A percentile compares a stretch with the other conserved stretches of the same genome.
phyloP scores from a whole-genome alignment of 2,329 filamentous ascomycete genomes.

The Diaporthe ilicicola region DNA sequence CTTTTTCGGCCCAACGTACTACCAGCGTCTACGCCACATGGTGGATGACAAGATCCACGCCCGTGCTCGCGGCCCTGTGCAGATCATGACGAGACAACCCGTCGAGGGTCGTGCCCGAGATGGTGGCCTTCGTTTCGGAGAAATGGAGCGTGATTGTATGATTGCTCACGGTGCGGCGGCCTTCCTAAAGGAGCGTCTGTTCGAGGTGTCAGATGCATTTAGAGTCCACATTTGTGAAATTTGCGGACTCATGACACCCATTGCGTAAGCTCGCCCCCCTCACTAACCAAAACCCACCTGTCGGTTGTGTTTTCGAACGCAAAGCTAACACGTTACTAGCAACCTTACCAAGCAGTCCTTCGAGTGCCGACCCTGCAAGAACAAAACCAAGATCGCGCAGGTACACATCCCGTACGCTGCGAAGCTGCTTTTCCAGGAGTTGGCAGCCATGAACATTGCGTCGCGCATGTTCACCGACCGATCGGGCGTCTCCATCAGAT shows the following conservation, averaged over 20 bases:
- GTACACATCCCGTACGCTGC: slow-evolving; percentile 98
- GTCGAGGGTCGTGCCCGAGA: slow-evolving; percentile 98
- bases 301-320: no score
- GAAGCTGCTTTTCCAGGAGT: slow-evolving; percentile 97
- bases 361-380: slow-evolving; percentile 97
- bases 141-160: slow-evolving; percentile 99
- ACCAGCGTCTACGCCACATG: slow-evolving; percentile 98
- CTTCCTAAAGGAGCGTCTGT: slow-evolving; percentile 96
- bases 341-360: slow-evolving; percentile 96
- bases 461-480: slow-evolving; percentile 94
- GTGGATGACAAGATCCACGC: slow-evolving; percentile 99
- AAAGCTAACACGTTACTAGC: slow-evolving; percentile 57
- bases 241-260: slow-evolving; percentile 97
- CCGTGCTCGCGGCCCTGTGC: slow-evolving; percentile 93
- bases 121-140: slow-evolving; percentile 98
- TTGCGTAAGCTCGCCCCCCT: slow-evolving; percentile 77
- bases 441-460: slow-evolving; percentile 98
- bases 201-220: slow-evolving; percentile 98
- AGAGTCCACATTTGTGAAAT: slow-evolving; percentile 98
- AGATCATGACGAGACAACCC: slow-evolving; percentile 96
- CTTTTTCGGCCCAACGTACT: slow-evolving; percentile 98
- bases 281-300: not conserved
- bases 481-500: slow-evolving; percentile 77
- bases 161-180: slow-evolving; percentile 98
- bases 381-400: slow-evolving; percentile 98